Base-by-base conservation (phyloP, 139 green algal genomes). In the Nannochloris sp. region DNA sequence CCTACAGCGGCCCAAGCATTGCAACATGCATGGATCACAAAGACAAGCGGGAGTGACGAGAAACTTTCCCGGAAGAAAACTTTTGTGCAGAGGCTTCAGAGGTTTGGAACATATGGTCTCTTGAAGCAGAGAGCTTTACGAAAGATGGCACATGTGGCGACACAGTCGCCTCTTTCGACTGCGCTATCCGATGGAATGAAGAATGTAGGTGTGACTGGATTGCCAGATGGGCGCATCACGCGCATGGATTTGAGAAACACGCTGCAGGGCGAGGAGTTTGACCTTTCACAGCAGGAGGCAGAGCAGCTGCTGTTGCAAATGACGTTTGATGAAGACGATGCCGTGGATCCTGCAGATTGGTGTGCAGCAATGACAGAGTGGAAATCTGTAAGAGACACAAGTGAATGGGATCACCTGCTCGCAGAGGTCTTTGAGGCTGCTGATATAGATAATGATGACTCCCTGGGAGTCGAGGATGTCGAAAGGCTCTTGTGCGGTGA, bases 81-180 rank as follows among this genome's bases (percentile, higher is more conserved):
- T 4, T 72, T 92, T 36, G 83, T 92, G 43, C 84, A 91, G 77
- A 80, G 85, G 58, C 69, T 92, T 69, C 85, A 92, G 74, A 68
- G 84, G 3, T 93, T 78, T 62, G 85, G 83, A 49, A 90, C 79
- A 4, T 91, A 84, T 49, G 76, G 76, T 11, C 61, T 73, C 36
- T 58, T 92, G 1, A 92, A 90, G 61, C 82, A 92, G 75, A 69
- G 80, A 33, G 75, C 70, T 5, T 59, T 87, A 55, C 56, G 76
- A 36, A 67, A 56, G 25, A 68, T 76, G 20, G 76, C 72, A 3
- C 63, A 75, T 61, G 56, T 56, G 43, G 68, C 44, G 43, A 49
- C 46, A 12, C 20, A 50, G 30, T 13, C n/a, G 10, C 12, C 26
- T 37, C 16, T 49, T 23, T 36, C 31, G 8, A 28, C 31, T 20